Percentiles rank a stretch among this genome's conserved stretches.
phyloP scores from a whole-genome alignment of 2,329 filamentous ascomycete species.

The Neurospora crassa region DNA sequence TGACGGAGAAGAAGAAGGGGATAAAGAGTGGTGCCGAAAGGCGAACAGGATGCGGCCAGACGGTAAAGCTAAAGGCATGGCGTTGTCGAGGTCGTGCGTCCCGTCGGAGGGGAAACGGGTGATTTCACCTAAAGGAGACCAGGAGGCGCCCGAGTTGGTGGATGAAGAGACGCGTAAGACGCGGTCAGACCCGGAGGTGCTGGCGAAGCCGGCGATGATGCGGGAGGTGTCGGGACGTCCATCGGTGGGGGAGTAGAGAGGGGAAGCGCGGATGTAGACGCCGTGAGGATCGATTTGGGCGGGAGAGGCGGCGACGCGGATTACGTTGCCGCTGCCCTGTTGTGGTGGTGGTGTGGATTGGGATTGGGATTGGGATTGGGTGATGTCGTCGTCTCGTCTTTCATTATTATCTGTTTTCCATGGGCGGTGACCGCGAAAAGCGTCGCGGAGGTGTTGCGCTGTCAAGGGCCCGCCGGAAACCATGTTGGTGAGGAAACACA shows the following conservation, averaged over 20 bases:
- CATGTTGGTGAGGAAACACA: background rate
- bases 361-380: background rate
- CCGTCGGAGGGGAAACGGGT: constrained; percentile 10
- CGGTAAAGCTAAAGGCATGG: constrained; percentile 17
- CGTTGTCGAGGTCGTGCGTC: constrained; percentile 24
- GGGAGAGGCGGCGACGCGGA: constrained; percentile 11
- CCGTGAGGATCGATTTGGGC: constrained; percentile 19
- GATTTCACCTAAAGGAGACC: constrained; percentile 12
- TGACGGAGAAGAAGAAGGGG: background rate
- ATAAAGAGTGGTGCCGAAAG: constrained; percentile 23
- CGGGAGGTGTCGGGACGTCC: constrained; percentile 13
- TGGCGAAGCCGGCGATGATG: constrained; percentile 23
- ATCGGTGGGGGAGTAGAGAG: constrained; percentile 2
- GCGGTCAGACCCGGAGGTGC: constrained; percentile 14
- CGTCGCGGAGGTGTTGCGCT: background rate
- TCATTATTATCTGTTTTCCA: background rate
- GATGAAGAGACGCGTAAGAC: constrained; percentile 20
- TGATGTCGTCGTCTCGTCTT: background rate
- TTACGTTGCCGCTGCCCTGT: background rate
- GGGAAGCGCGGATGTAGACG: constrained; percentile 23
- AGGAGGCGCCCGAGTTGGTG: constrained; percentile 21
- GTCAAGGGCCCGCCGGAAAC: background rate
- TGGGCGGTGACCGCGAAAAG: background rate
- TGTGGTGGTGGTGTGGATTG: no score
- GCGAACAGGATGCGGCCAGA: constrained; percentile 10